Base-by-base conservation (phyloP, 495 filamentous ascomycete genomes). In the Neurospora discreta region DNA sequence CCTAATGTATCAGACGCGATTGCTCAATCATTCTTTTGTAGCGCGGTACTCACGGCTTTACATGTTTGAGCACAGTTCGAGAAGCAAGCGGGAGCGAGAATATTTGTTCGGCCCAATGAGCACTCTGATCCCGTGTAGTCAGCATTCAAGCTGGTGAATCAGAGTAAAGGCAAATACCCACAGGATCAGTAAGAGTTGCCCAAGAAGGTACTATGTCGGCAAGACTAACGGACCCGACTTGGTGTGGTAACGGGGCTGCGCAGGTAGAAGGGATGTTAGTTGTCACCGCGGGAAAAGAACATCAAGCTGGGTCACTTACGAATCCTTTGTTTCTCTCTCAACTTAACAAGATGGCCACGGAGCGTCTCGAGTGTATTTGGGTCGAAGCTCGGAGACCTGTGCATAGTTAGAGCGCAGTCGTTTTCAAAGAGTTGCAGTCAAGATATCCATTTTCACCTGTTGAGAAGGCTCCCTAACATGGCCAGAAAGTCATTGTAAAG, bases 51-150 rank as follows among this genome's bases (percentile, higher is more conserved):
- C 39, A 81, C 77, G 73, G 70, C 70, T 42, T 77, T n/a, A 76
- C 74, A 73, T 82, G 78, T 73, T 83, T 85, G 72, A 87, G 75
- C 33, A 82, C 81, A 46, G 85, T 86, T 18, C 84, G 78, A 20
- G 84, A 83, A 10, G 85, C 83, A 58, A 86, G 77, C 1, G 83
- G 84, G 5, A 85, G 80, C 6, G 86, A 85, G 71, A 88, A 88
- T 38, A 88, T 86, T 20, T 85, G 82, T 74, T 88, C 84, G 36
- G 86, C 85, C 86, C 86, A 88, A 46, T 81, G 75, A 10, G 75
- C 70, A 46, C 74, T 74, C 74, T 79, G 44, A 20, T 26, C 2
- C 18, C 33, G 52, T 65, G 52, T 39, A 39, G 30, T 23, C 11
- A 39, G 18, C 44, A 23, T 65, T 6, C 52, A 65, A 65, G 52